Percentiles rank a stretch among this genome's conserved stretches.
Evolutionary conservation across 192 early-diverging fungal species (phyloP).

Genomic region (Entomortierella beljakovae): DNA sequence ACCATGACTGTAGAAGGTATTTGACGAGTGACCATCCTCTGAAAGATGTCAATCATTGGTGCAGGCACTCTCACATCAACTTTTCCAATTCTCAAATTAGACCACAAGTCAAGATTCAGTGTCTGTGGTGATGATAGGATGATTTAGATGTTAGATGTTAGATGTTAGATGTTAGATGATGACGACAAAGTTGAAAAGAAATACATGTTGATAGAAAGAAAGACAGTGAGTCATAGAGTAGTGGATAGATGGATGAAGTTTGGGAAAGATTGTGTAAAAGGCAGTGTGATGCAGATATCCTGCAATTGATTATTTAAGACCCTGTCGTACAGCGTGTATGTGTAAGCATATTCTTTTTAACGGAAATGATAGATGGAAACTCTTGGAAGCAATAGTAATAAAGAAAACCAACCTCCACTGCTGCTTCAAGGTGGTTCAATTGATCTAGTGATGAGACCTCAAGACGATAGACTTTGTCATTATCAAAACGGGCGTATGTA

Average conservation of each 20-base stretch:
- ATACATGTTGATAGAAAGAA: no score
- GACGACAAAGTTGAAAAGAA: no score
- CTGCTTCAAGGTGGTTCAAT: slow-evolving; percentile 20
- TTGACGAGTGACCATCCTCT: background rate
- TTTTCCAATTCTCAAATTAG: slow-evolving; percentile 38
- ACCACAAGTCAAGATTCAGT: slow-evolving; percentile 37
- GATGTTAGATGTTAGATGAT: no score
- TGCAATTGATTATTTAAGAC: no score
- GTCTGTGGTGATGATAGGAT: background rate
- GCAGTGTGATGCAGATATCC: no score
- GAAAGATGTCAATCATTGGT: slow-evolving; percentile 12
- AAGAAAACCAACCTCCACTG: slow-evolving; percentile 24
- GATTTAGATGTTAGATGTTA: no score
- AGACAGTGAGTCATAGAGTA: no score
- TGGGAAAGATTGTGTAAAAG: no score
- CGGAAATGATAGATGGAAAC: background rate
- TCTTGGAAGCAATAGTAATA: background rate
- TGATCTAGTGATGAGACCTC: slow-evolving; percentile 26
- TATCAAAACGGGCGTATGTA: slow-evolving; percentile 34
- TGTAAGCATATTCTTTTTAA: no score
- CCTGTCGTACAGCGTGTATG: slow-evolving; percentile 1
- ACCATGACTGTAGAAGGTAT: slow-evolving; percentile 33
- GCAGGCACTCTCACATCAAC: slow-evolving; percentile 42
- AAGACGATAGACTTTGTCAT: slow-evolving; percentile 34
- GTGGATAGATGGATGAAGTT: no score